Conservation (phyloP, 208 protist species). For the Crithidia fasciculata region DNA sequence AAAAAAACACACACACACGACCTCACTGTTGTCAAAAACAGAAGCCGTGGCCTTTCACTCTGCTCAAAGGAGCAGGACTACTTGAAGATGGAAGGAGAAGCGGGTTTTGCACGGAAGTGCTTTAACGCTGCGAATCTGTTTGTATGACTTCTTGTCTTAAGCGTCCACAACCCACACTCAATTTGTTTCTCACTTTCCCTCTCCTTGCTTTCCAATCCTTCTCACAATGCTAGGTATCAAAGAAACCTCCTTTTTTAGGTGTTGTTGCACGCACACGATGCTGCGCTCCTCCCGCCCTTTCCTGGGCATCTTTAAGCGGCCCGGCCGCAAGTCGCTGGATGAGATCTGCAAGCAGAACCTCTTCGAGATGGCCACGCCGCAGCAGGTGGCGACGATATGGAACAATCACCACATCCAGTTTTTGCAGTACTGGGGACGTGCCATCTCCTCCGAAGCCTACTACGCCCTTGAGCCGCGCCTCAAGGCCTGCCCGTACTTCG, state of each 20-base stretch:
- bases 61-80: no score
- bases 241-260: constrained; percentile 3
- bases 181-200: constrained; percentile 12
- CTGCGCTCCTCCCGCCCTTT: constrained; percentile 32
- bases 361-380: constrained; percentile 74
- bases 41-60: no score
- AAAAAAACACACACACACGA: no score
- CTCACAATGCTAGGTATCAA: not conserved
- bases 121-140: not conserved
- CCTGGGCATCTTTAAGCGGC: constrained; percentile 68
- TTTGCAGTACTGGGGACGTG: constrained; percentile 90
- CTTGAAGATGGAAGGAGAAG: no score
- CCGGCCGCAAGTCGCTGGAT: constrained; percentile 89
- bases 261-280: constrained; percentile 30
- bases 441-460: constrained; percentile 83
- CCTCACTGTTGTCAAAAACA: no score
- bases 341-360: constrained; percentile 84
- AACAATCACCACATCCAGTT: constrained; percentile 89
- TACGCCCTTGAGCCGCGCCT: constrained; percentile 84
- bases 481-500: constrained; percentile 87
- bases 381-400: constrained; percentile 86
- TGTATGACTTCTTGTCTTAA: not conserved
- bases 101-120: no score
- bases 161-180: not conserved
- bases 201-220: not conserved